These are phyloP conservation scores for Chaetomium sp. DNA, from an alignment of 2,329 filamentous ascomycete species.

Conservation along the genomic window DNA sequence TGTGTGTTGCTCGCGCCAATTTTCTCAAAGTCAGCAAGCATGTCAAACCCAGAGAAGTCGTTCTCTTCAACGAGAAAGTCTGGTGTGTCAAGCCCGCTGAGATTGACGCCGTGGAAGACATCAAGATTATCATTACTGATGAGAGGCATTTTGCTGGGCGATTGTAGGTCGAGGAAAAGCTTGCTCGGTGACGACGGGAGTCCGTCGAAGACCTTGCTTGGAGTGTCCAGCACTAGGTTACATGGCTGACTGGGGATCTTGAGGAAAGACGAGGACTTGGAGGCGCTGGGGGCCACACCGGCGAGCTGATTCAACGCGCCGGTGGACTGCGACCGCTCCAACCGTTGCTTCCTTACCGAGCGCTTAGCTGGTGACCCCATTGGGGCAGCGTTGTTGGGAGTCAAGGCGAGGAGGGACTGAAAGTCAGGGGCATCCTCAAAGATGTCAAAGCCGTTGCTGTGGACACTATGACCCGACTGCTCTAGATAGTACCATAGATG, in stretches of 20 bases:
- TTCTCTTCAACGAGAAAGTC: conserved; percentile 53
- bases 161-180: conserved; percentile 36
- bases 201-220: conserved; percentile 51
- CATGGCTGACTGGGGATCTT: conserved; percentile 39
- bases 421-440: conserved; percentile 44
- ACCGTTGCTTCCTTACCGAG: conserved; percentile 50
- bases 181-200: conserved; percentile 54
- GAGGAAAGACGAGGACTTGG: conserved; percentile 45
- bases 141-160: conserved; percentile 32
- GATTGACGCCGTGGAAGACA: conserved; percentile 33
- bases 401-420: conserved; percentile 30
- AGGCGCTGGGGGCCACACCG: conserved; percentile 44
- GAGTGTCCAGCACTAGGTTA: conserved; percentile 43
- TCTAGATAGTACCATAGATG: conserved; percentile 47
- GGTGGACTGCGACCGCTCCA: conserved; percentile 58
- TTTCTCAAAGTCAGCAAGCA: conserved; percentile 69
- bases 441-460: conserved; percentile 55
- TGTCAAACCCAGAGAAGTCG: conserved; percentile 58
- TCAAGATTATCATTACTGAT: conserved; percentile 34
- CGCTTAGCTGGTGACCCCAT: conserved; percentile 63
- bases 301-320: conserved; percentile 57
- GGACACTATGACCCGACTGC: conserved; percentile 33
- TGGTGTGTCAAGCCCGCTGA: conserved; percentile 47
- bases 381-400: conserved; percentile 36
- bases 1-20: conserved; percentile 48